Conservation (phyloP, 2,329 filamentous ascomycete species). For the Aspergillus versicolor region DNA sequence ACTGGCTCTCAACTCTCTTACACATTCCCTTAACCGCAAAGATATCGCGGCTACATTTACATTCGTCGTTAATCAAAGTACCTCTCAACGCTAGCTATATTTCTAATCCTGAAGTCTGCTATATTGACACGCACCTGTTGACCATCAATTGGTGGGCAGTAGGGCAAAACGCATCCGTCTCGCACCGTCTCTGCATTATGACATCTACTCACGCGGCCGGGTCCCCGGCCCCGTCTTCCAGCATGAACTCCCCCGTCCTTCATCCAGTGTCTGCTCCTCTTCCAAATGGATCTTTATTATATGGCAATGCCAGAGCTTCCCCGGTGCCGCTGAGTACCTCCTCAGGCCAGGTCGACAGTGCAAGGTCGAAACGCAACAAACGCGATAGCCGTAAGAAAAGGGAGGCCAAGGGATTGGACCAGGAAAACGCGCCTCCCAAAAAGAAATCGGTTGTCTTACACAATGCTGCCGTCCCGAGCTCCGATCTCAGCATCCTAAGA, state of each 20-base stretch:
- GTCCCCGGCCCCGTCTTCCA: slow-evolving; percentile 37
- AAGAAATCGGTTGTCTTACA: slow-evolving; percentile 32
- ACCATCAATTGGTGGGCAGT: not conserved
- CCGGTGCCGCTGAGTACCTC: slow-evolving; percentile 32
- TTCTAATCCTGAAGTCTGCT: not conserved
- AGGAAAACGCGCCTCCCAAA: slow-evolving; percentile 36
- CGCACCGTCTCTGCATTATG: slow-evolving; percentile 20
- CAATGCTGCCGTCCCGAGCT: slow-evolving; percentile 36
- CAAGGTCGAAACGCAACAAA: slow-evolving; percentile 42
- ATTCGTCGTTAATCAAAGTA: not conserved
- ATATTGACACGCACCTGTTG: not conserved
- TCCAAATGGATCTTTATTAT: slow-evolving; percentile 28
- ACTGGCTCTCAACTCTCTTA: not conserved
- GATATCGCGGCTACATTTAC: not conserved
- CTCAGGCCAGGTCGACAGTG: slow-evolving; percentile 29
- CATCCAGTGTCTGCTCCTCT: slow-evolving; percentile 29
- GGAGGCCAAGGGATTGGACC: slow-evolving; percentile 43
- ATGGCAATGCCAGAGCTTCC: slow-evolving; percentile 33
- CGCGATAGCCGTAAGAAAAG: slow-evolving; percentile 46
- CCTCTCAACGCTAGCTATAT: not conserved
- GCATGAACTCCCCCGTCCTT: slow-evolving; percentile 36
- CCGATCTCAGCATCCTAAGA: slow-evolving; percentile 40
- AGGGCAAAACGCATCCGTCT: not conserved
- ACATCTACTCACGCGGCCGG: slow-evolving; percentile 32
- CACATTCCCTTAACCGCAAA: not conserved